Base-by-base conservation (phyloP, 305 asterid genomes). In the Fraxinus sp. region DNA sequence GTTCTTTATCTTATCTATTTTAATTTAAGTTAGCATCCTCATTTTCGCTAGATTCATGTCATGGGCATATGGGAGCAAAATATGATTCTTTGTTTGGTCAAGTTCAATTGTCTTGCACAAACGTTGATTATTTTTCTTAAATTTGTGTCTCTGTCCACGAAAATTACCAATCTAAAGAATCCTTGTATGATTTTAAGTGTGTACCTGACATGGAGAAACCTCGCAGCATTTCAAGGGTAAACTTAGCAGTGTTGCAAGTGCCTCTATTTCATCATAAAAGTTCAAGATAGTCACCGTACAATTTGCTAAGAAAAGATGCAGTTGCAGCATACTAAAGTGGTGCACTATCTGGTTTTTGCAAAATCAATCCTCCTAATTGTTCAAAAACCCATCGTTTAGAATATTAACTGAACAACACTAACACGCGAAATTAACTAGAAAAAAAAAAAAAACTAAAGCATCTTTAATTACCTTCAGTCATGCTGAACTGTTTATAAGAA, bases 271-370 rank as follows among this genome's bases (percentile, higher is more conserved):
- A 79, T 30, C 74, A 83, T 84, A 92, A 35, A 11, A 92, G 84
- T 49, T 77, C 88, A n/a, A 90, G 90, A 85, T 91, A 90, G 81
- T 91, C 95, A 77, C 91, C 79, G 83, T 92, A 91, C 57, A 92
- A 13, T 87, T 91, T 92, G 80, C 91, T 85, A 78, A 91, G 92
- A 68, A 91, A 91, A 36, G 92, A 85, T 57, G 93, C 89, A 2
- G 92, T 91, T 79, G 84, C 96, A 80, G 89, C 91, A 88, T 87
- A 90, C 36, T 90, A 90, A 73, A 91, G 86, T 18, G 88, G 85
- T 78, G 89, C 85, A 75, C 75, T 81, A 80, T 88, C 90, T 73
- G 88, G 90, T 81, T 86, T 91, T 73, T 81, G 79, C 18, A 91
- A 81, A 71, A 91, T 80, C 81, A 90, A 66, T 71, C 95, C 93